phyloP scores from a whole-genome alignment of 257 asterid genomes.

The Salvia hispanica region DNA sequence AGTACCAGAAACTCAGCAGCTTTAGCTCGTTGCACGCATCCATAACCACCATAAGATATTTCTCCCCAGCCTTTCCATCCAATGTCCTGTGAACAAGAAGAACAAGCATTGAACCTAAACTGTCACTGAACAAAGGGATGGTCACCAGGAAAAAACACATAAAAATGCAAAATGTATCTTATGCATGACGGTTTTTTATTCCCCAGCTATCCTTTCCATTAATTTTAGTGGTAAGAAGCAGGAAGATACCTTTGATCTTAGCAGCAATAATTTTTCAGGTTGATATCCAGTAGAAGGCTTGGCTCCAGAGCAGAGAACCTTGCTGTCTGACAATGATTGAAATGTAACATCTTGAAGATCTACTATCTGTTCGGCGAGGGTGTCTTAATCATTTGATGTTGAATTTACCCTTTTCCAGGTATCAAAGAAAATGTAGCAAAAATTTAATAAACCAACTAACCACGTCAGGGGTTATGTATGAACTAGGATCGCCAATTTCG shows the following conservation, averaged over 20 bases:
- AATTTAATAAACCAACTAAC: conserved; percentile 42
- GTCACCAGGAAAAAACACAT: conserved; percentile 15
- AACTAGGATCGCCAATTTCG: conserved; percentile 94
- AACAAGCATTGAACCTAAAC: conserved; percentile 18
- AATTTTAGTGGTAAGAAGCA: conserved; percentile 22
- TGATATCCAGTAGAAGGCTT: conserved; percentile 58
- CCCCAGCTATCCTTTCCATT: neutral
- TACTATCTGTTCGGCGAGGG: conserved; percentile 56
- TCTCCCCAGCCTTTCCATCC: conserved; percentile 99
- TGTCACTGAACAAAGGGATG: neutral
- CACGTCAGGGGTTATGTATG: conserved; percentile 93
- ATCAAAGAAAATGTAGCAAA: conserved; percentile 6
- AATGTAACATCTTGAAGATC: conserved; percentile 77
- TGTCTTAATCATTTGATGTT: conserved; percentile 28
- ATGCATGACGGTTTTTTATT: neutral
- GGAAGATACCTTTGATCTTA: conserved; percentile 68
- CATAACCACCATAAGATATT: conserved; percentile 89
- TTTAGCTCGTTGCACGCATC: conserved; percentile 70
- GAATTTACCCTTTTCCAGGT: conserved; percentile 12
- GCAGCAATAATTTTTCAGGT: conserved; percentile 72
- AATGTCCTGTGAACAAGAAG: conserved; percentile 48
- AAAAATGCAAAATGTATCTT: conserved; percentile 9
- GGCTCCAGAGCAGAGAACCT: conserved; percentile 90
- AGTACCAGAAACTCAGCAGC: conserved; percentile 95
- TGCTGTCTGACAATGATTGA: conserved; percentile 59